Base-by-base conservation (phyloP, 1,139 yeast species). In the Trichomonascaceae sp. region DNA sequence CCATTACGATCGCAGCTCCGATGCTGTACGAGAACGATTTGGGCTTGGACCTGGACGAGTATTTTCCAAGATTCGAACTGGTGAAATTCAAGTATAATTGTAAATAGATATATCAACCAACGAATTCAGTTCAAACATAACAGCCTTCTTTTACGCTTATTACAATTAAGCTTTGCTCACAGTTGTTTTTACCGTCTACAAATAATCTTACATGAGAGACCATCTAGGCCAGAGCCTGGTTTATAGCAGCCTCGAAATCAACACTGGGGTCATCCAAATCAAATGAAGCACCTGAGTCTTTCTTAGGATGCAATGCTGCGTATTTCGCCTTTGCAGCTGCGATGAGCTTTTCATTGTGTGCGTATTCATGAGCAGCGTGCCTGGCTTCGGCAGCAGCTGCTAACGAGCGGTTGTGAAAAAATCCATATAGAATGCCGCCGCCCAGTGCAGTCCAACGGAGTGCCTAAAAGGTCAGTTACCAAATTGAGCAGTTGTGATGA, bases 371-470 rank as follows among this genome's bases (percentile, higher is more conserved):
- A 55, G 78, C 77, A 64, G 82, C 86, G 57, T 78, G 79, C 68
- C 80, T 76, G 68, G 79, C 77, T 53, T 73, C 75, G 59, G 85
- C 90, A 55, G 78, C 77, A 41, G 80, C 69, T 66, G 84, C 83
- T 66, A 90, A 79, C 55, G 80, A 74, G 67, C 80, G 76, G 75
- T 95, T 87, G 79, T 89, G 96, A 73, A 81, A 79, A 64, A 91
- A 88, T 64, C 99, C 99, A 75, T 88, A 89, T 58, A 82, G 79
- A 60, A 91, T 77, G 74, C 99, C 99, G 64, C 90, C 82, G 58
- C 90, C 95, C 63, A 93, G 81, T 57, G 95, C 86, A 64, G 96
- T 78, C 84, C 95, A 93, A 84, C 98, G 89, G 70, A 90, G 82
- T 68, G 88, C 88, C 82, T 85, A 44, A 13, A 32, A 7, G 38